Base-by-base conservation (phyloP, 306 rosid species). In the Alnus rubra region DNA sequence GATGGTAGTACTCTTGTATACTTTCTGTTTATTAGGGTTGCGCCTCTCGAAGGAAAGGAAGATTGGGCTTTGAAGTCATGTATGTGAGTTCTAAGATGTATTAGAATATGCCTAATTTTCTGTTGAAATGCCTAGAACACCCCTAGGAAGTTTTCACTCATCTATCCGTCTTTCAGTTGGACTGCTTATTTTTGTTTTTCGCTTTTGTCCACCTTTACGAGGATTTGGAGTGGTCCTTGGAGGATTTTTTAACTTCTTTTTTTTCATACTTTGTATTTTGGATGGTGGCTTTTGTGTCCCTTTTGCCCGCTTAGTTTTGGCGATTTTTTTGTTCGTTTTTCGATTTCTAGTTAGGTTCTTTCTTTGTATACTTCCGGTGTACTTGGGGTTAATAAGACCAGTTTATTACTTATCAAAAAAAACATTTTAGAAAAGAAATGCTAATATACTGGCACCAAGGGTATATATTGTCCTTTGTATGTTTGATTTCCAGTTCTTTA, bases 401-500 rank as follows among this genome's bases (percentile, higher is more conserved):
- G 28, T 23, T 23, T 23, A 23, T 23, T 23, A 23, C 28, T 23
- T 23, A 23, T 23, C 28, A 23, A 23, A 23, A 23, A 23, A 49
- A 60, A 28, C 39, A n/a, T 73, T 30, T 2, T 23, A 59, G 15
- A 18, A 70, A 83, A 62, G 3, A 64, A 63, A 54, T 60, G 2
- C 14, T 49, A 35, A 45, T 68, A 44, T 28, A 55, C 73, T 9
- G 19, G 19, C 53, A n/a, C 74, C 65, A 9, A 12, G 39, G 23
- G 74, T 50, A 63, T 18, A 11, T 79, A 42, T 31, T 72, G 0
- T 30, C 80, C 52, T 35, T 5, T 3, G 1, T 51, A 37, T 39
- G 42, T 62, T 80, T 72, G 44, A 23, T 54, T 81, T 72, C 75
- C 28, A 59, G 76, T 73, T 83, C 84, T 79, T 62, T 72, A 33